Evolutionary conservation across 2,329 filamentous ascomycete species (phyloP).

Genomic region (Colletotrichum sp.): DNA sequence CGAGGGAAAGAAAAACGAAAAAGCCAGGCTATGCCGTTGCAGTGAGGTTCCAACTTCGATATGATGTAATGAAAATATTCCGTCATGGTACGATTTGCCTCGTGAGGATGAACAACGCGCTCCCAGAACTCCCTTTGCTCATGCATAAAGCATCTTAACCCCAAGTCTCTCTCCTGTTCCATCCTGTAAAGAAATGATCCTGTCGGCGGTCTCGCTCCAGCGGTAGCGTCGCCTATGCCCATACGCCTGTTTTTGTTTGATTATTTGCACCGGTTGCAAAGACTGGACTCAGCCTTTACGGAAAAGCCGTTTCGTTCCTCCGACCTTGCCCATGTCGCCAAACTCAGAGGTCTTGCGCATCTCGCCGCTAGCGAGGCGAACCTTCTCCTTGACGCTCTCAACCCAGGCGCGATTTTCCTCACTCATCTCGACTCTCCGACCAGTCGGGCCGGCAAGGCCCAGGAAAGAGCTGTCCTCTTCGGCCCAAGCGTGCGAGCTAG

Average conservation of each 20-base stretch:
- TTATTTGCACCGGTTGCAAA: background rate
- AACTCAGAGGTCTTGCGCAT: constrained; percentile 50
- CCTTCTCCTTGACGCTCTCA: constrained; percentile 82
- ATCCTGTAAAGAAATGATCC: background rate
- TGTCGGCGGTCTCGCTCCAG: background rate
- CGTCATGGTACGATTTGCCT: constrained; percentile 3
- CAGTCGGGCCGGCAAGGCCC: constrained; percentile 73
- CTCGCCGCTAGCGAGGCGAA: constrained; percentile 72
- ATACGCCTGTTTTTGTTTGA: background rate
- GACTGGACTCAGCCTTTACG: constrained; percentile 42
- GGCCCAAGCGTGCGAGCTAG: constrained; percentile 61
- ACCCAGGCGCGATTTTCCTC: constrained; percentile 82
- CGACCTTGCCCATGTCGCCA: constrained; percentile 74
- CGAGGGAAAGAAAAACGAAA: background rate
- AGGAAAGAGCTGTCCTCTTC: constrained; percentile 65
- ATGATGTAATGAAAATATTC: constrained; percentile 6
- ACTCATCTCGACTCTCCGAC: constrained; percentile 69
- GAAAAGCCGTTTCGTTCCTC: constrained; percentile 75
- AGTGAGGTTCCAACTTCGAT: background rate
- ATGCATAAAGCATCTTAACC: background rate
- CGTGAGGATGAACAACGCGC: background rate
- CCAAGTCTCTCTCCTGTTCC: background rate
- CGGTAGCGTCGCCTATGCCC: background rate
- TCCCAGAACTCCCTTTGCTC: constrained; percentile 5
- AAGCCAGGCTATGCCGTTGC: background rate